Conservation (phyloP, 805 yeast genomes). For the Brettanomyces anomalus region DNA sequence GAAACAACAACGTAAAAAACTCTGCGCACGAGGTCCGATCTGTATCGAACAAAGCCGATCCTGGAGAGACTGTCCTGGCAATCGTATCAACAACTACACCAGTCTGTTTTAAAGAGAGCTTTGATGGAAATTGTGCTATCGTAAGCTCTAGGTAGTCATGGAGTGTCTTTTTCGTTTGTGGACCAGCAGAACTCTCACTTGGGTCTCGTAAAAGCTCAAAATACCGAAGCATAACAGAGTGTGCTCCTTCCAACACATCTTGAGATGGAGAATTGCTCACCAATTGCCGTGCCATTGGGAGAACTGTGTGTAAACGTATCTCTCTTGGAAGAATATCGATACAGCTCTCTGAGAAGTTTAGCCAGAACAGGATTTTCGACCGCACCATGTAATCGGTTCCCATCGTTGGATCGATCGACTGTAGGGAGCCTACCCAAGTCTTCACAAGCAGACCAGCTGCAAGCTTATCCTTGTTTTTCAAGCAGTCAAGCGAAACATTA, state of each 20-base stretch:
- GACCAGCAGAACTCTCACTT: conserved; percentile 5
- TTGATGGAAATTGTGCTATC: conserved; percentile 45
- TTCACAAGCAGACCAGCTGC: conserved; percentile 3
- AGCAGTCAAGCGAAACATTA: conserved; percentile 22
- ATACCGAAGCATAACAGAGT: conserved; percentile 42
- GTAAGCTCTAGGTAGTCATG: conserved; percentile 37
- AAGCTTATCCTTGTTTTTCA: conserved; percentile 19
- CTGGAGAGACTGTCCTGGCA: conserved; percentile 35
- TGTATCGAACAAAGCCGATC: conserved; percentile 23
- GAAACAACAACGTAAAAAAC: conserved; percentile 33
- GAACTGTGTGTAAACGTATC: conserved; percentile 19
- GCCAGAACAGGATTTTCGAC: conserved; percentile 34
- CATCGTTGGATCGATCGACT: background rate
- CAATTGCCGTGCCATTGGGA: conserved; percentile 18
- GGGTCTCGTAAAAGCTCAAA: conserved; percentile 16
- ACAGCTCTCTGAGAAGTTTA: conserved; percentile 40
- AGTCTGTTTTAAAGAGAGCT: conserved; percentile 46
- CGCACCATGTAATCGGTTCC: conserved; percentile 13
- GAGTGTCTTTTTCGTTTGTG: conserved; percentile 4
- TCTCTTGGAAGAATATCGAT: conserved; percentile 26
- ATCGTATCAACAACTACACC: conserved; percentile 49
- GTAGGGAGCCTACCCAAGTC: conserved; percentile 9
- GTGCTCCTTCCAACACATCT: conserved; percentile 49
- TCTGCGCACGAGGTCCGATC: conserved; percentile 23
- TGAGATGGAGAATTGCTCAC: conserved; percentile 14